Evolutionary conservation across 768 basidiomycete genomes (phyloP), one percentile per base, ranked within the genome.

Genomic region (Mycena capillaripes): DNA sequence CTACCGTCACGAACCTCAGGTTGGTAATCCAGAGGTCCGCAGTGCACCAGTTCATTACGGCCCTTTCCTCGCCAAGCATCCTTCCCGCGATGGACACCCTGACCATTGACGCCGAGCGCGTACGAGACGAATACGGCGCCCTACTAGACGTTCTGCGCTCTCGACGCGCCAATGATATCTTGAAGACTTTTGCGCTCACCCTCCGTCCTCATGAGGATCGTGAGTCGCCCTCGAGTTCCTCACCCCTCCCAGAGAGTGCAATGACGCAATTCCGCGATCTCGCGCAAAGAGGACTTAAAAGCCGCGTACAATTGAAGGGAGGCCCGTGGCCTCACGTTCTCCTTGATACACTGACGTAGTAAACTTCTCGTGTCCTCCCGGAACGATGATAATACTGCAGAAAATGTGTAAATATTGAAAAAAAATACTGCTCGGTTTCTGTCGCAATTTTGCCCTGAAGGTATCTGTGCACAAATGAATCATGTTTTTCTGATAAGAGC

Each of bases 201-300:
- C 40, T 66, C 4, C 38, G 36, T 6, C 52, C 27, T 36, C 36
- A 44, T 7, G 2, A n/a, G 5, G 11, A 40, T 53, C 36, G 36
- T 10, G 27, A 40, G 1, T 38, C 63, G 9, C 53, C 52, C n/a
- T n/a, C 63, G 38, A 48, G 25, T 11, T 38, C 63, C 1, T 27
- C 23, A 3, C 36, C 50, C 11, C 25, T 65, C 8, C 52, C 63
- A 38, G 25, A 56, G 42, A 29, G 0, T 34, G 19, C 40, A 4
- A 42, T 55, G 27, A 34, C 32, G 8, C 63, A 65, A 8, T 65
- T 65, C 27, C 52, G 63, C 21, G 52, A 38, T 29, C 50, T 65
- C 12, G 52, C 19, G 12, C 17, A 17, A 6, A 14, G 7, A 1
- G 63, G 63, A 2, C 17, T 65, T 25, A 17, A 42, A 32, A 10